Conservation (phyloP, 768 basidiomycete genomes). For the Tulasnella calospora region DNA sequence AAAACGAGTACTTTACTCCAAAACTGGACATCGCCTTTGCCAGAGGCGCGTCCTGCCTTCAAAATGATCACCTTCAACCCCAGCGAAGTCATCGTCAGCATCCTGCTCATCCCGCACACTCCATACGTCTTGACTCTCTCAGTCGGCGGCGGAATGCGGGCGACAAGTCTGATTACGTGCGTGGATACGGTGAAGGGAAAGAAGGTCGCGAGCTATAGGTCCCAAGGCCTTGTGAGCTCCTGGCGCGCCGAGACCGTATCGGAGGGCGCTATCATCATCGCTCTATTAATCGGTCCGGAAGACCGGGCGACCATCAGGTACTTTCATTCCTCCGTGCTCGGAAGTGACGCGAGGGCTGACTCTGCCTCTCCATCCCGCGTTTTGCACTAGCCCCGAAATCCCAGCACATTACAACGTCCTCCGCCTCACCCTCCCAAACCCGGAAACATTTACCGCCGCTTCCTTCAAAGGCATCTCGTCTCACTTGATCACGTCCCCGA, state of each 20-base stretch:
- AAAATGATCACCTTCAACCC: constrained; percentile 15
- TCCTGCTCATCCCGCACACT: constrained; percentile 21
- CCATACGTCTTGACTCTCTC: constrained; percentile 21
- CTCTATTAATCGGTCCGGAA: constrained; percentile 24
- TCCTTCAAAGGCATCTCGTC: constrained; percentile 25
- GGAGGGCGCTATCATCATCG: constrained; percentile 15
- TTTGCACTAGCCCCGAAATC: constrained; percentile 16
- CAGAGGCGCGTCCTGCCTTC: constrained; percentile 24
- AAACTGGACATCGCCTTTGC: constrained; percentile 17
- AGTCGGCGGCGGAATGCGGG: constrained; percentile 12
- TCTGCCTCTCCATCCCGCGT: background rate
- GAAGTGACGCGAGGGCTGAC: background rate
- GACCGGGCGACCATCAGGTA: constrained; percentile 23
- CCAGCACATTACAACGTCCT: constrained; percentile 23
- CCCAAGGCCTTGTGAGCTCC: constrained; percentile 18
- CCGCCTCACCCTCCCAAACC: constrained; percentile 17
- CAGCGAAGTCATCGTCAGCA: constrained; percentile 18
- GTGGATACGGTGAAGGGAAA: constrained; percentile 23
- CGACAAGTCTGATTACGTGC: constrained; percentile 20
- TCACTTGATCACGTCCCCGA: constrained; percentile 23
- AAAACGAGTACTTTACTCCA: constrained; percentile 6
- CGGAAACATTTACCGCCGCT: constrained; percentile 13
- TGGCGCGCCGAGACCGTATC: constrained; percentile 23
- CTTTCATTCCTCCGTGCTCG: background rate
- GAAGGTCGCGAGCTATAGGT: constrained; percentile 17